Evolutionary conservation across 345 rosid species (phyloP).

Genomic region (Linum tenue): DNA sequence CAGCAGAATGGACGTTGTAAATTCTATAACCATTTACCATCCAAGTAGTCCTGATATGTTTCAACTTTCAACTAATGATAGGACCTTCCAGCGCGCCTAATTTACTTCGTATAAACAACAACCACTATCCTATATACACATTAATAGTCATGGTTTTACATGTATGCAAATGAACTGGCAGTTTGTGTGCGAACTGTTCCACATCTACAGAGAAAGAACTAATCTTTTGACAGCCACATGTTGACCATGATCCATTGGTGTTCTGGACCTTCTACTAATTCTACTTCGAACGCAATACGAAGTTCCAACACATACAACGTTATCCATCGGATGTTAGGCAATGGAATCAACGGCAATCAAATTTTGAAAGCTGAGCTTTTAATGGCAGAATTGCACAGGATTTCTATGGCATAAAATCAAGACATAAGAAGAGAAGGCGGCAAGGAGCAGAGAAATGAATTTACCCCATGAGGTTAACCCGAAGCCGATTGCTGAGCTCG

Average conservation of each 20-base stretch:
- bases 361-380: background rate
- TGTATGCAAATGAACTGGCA: background rate
- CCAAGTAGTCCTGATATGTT: background rate
- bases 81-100: background rate
- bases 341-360: background rate
- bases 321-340: background rate
- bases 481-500: conserved; percentile 73
- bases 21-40: background rate
- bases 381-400: no score
- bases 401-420: background rate
- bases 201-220: background rate
- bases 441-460: background rate
- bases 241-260: background rate
- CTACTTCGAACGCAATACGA: background rate
- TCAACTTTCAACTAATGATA: no score
- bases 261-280: background rate
- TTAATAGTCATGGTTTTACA: no score
- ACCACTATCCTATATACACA: no score
- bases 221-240: background rate
- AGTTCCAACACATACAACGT: no score
- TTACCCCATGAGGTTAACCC: conserved; percentile 87
- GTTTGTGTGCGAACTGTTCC: background rate
- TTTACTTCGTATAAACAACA: no score
- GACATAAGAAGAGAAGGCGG: background rate
- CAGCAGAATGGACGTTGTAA: background rate